These are phyloP conservation scores for Xylaria sp. DNA, from an alignment of 2,329 filamentous ascomycete species.

Conservation along the genomic window DNA sequence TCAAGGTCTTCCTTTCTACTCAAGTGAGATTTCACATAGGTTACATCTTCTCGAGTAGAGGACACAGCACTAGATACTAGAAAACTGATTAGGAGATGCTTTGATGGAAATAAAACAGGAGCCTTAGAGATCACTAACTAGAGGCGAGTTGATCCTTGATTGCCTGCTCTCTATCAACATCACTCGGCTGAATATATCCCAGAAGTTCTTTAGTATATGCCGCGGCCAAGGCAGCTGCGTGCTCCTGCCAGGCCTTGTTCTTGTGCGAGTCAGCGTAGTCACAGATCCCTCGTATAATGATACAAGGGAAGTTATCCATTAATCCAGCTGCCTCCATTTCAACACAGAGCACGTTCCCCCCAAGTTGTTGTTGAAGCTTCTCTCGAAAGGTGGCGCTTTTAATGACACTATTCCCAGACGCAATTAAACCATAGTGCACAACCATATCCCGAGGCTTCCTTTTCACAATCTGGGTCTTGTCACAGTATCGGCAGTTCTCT, in stretches of 20 bases:
- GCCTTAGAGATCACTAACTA: neutral
- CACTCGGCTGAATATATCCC: neutral
- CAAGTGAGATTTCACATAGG: too few relatives aligned
- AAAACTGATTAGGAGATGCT: too few relatives aligned
- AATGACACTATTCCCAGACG: slow-evolving; percentile 36
- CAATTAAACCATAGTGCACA: slow-evolving; percentile 37
- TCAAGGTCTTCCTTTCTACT: too few relatives aligned
- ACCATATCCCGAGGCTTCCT: slow-evolving; percentile 29
- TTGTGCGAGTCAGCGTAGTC: slow-evolving; percentile 39
- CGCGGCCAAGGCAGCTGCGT: slow-evolving; percentile 5
- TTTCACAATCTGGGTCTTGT: slow-evolving; percentile 23
- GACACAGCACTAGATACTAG: too few relatives aligned
- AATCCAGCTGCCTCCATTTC: slow-evolving; percentile 24
- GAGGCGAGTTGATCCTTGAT: neutral
- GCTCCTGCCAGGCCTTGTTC: slow-evolving; percentile 33
- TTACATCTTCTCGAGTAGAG: too few relatives aligned
- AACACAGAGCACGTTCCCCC: slow-evolving; percentile 28
- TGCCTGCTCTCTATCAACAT: neutral
- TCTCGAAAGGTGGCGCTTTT: slow-evolving; percentile 32
- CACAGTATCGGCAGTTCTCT: slow-evolving; percentile 26
- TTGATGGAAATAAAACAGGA: too few relatives aligned
- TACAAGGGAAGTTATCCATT: slow-evolving; percentile 34
- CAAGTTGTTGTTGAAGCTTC: slow-evolving; percentile 15
- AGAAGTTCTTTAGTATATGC: slow-evolving; percentile 18
- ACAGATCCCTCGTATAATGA: slow-evolving; percentile 38